Evolutionary conservation across 2,329 filamentous ascomycete species (phyloP).

Genomic region (Monilinia fructicola): DNA sequence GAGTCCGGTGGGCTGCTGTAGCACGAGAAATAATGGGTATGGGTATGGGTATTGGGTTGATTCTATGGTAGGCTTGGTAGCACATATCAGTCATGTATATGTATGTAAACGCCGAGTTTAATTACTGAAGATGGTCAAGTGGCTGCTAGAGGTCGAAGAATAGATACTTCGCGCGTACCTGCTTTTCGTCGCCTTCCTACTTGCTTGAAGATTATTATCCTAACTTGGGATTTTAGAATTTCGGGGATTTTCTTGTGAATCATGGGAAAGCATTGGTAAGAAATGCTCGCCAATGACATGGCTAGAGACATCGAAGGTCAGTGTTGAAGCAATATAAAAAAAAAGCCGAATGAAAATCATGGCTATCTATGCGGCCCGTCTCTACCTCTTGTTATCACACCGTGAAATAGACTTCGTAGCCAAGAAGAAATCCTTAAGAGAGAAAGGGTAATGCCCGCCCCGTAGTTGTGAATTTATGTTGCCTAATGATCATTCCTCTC

Average conservation of each 20-base stretch:
- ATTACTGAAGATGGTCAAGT: slow-evolving; percentile 13
- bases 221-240: background rate
- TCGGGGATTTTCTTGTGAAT: slow-evolving; percentile 22
- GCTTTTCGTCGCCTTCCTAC: background rate
- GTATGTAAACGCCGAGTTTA: slow-evolving; percentile 20
- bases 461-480: background rate
- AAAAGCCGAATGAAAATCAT: background rate
- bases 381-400: slow-evolving; percentile 2
- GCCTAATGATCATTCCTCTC: background rate
- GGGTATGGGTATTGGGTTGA: slow-evolving; percentile 2
- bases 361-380: slow-evolving; percentile 10
- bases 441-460: background rate
- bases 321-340: background rate
- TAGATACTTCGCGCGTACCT: slow-evolving; percentile 17
- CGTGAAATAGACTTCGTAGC: slow-evolving; percentile 1
- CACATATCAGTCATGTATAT: background rate
- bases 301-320: too few relatives aligned
- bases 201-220: background rate
- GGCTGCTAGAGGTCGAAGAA: background rate
- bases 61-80: background rate
- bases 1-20: background rate
- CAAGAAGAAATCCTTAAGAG: background rate
- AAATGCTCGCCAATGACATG: background rate
- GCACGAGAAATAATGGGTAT: slow-evolving; percentile 1
- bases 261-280: slow-evolving; percentile 20